phyloP scores from a whole-genome alignment of 176 grass and related monocot species.

The Tillandsia leiboldiana region DNA sequence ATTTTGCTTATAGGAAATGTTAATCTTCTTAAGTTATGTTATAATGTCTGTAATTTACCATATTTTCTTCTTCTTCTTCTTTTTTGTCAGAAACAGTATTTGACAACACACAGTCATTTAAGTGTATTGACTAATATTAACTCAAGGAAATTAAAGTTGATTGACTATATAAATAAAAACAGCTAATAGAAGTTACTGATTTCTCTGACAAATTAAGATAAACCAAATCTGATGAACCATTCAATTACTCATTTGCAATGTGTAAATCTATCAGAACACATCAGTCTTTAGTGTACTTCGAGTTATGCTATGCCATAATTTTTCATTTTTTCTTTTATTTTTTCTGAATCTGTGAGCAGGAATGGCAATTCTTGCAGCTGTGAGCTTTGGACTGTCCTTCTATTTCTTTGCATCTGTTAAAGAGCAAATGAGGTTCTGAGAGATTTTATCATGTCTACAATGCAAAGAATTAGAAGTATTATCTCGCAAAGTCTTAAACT shows the following conservation, averaged over 20 bases:
- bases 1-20: neutral
- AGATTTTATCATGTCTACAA: neutral
- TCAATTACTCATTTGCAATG: neutral
- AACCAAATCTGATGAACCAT: neutral
- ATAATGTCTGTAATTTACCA: neutral
- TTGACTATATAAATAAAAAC: too few relatives aligned
- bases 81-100: too few relatives aligned
- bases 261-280: neutral
- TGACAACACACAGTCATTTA: too few relatives aligned
- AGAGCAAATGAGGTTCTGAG: slow-evolving; percentile 26
- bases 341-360: slow-evolving; percentile 12
- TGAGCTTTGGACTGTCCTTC: slow-evolving; percentile 24
- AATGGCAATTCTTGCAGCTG: slow-evolving; percentile 18
- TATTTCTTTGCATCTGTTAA: slow-evolving; percentile 18
- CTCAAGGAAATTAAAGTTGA: too few relatives aligned
- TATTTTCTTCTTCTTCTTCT: too few relatives aligned
- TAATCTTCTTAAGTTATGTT: neutral
- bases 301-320: neutral
- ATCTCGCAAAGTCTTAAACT: too few relatives aligned
- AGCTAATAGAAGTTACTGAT: too few relatives aligned
- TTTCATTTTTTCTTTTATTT: neutral
- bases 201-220: too few relatives aligned
- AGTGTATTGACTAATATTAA: too few relatives aligned
- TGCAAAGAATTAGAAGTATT: too few relatives aligned
- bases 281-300: too few relatives aligned